Base-by-base conservation (phyloP, 2,329 filamentous ascomycete species). In the Fusarium subglutinans region DNA sequence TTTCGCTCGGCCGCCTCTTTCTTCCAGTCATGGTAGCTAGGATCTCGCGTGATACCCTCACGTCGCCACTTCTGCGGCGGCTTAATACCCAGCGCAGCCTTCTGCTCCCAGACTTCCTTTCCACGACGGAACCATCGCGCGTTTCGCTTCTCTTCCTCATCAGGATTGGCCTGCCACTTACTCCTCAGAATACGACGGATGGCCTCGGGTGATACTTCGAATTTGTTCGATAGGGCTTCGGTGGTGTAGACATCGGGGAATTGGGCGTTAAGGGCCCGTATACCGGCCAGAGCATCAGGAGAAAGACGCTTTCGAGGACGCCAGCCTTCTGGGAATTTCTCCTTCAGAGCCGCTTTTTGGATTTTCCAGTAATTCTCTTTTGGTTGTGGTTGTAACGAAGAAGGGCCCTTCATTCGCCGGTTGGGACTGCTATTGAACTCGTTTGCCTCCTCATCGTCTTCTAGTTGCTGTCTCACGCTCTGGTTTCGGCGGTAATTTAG, bases 261-360 rank as follows among this genome's bases (percentile, higher is more conserved):
- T 76, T 94, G 91, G 33, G 88, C 85, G 81, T 98, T 90, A 40
- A 99, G 86, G 26, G 93, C 92, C 47, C 95, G 91, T 76, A 99
- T 97, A 47, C 95, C 95, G n/a, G 93, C 92, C 38, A 98, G 86
- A 2, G 95, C 94, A 82, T 98, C 96, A 0, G 96, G 96, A 1
- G 96, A 98, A 15, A 99, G 88, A 66, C 92, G 92, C 82, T 97
- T 98, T 55, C 89, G 88, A 37, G 96, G 96, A 35, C 88, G 87
- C 95, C 96, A 99, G 15, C 92, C 90, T 13, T 92, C 89, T 4
- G 90, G 90, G 74, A 98, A 96, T 79, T 98, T 99, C 69, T 89
- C 83, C 77, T 91, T 89, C 41, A 97, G 83, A 0, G 91, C 92
- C 4, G 84, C 85, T 81, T 98, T 98, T 75, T 98, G 93, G 20